phyloP scores from a whole-genome alignment of 352 stramenopile species.

The Phytophthora macrochlamydospora region DNA sequence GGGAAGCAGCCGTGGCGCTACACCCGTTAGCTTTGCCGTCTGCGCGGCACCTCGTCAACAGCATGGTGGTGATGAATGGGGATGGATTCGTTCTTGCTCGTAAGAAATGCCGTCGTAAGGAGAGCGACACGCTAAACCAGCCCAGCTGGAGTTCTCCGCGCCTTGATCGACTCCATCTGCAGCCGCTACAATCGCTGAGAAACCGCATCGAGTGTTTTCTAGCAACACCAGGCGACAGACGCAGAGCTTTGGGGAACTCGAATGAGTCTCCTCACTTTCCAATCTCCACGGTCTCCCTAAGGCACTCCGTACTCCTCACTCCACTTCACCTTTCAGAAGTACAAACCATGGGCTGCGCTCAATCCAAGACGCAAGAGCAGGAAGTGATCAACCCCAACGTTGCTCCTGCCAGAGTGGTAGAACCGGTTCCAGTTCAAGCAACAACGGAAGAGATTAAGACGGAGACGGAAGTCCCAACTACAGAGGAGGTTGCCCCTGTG shows the following conservation, averaged over 20 bases:
- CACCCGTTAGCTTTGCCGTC: too few relatives aligned
- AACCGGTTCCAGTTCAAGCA: background rate
- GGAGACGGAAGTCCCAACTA: background rate
- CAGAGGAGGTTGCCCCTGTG: background rate
- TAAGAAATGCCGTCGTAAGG: slow-evolving; percentile 22
- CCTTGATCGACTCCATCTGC: slow-evolving; percentile 5
- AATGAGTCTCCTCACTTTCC: slow-evolving; percentile 17
- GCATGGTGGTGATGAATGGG: background rate
- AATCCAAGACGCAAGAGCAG: slow-evolving; percentile 59
- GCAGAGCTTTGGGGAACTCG: background rate
- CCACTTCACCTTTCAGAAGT: slow-evolving; percentile 4
- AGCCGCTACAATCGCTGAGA: slow-evolving; percentile 7
- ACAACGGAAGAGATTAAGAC: background rate
- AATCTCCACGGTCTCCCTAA: slow-evolving; percentile 17
- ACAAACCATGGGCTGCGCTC: slow-evolving; percentile 62
- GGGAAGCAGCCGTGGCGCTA: too few relatives aligned
- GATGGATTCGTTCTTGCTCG: background rate
- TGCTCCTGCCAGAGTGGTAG: background rate
- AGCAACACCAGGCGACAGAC: slow-evolving; percentile 8
- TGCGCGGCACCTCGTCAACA: too few relatives aligned
- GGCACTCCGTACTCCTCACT: slow-evolving; percentile 8
- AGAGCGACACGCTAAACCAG: background rate
- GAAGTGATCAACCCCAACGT: slow-evolving; percentile 38
- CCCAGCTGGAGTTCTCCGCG: slow-evolving; percentile 11
- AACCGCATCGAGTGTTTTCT: slow-evolving; percentile 5